Conservation (phyloP, 805 yeast genomes). For the Yamadazyma takamatsuzukensis region DNA sequence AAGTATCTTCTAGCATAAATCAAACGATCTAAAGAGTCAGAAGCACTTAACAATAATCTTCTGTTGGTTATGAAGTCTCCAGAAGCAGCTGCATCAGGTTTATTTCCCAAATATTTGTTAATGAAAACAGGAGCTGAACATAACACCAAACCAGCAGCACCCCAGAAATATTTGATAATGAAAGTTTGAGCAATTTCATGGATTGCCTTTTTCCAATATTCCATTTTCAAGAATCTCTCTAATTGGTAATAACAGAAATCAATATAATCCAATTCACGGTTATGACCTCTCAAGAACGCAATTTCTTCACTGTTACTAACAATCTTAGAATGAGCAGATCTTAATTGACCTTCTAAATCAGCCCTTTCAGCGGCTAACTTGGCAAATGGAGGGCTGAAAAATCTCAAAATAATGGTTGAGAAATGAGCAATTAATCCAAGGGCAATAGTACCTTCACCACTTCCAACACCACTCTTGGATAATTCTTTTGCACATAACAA, state of each 20-base stretch:
- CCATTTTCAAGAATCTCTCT: slow-evolving; percentile 72
- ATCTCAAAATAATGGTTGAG: slow-evolving; percentile 67
- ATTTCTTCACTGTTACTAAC: slow-evolving; percentile 81
- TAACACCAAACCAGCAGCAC: slow-evolving; percentile 85
- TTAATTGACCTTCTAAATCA: slow-evolving; percentile 77
- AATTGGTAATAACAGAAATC: slow-evolving; percentile 80
- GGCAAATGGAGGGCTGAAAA: slow-evolving; percentile 89
- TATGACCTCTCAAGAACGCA: slow-evolving; percentile 79
- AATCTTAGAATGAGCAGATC: slow-evolving; percentile 77
- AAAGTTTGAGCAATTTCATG: slow-evolving; percentile 86
- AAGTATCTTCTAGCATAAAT: slow-evolving; percentile 81
- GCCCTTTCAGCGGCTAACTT: slow-evolving; percentile 73
- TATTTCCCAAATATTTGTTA: slow-evolving; percentile 47
- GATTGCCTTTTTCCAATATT: slow-evolving; percentile 68
- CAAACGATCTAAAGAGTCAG: slow-evolving; percentile 83
- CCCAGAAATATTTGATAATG: slow-evolving; percentile 90
- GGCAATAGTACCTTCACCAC: slow-evolving; percentile 74
- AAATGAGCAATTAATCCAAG: slow-evolving; percentile 78
- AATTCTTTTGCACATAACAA: slow-evolving; percentile 77
- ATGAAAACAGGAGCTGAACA: slow-evolving; percentile 88
- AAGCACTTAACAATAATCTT: slow-evolving; percentile 75
- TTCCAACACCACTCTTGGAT: slow-evolving; percentile 58
- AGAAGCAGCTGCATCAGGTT: slow-evolving; percentile 47
- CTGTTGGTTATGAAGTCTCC: slow-evolving; percentile 89
- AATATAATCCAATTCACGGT: slow-evolving; percentile 69